Conservation (phyloP, 257 asterid species). For the Fraxinus cuspidata region DNA sequence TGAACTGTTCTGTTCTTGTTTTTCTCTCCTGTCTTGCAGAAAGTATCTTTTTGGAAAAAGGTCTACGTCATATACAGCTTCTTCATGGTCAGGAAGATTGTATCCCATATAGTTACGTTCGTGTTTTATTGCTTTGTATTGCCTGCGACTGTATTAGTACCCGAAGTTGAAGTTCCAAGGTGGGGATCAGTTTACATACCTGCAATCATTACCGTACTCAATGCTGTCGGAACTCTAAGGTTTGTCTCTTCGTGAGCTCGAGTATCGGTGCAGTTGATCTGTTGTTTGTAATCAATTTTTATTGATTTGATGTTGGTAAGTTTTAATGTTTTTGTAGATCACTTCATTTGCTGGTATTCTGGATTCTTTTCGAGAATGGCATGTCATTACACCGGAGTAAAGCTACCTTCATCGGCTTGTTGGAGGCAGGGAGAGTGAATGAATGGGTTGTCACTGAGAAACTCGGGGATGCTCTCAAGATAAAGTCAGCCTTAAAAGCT, state of each 20-base stretch:
- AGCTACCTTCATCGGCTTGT: constrained; percentile 58
- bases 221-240: constrained; percentile 73
- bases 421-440: constrained; percentile 56
- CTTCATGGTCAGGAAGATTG: constrained; percentile 71
- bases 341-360: constrained; percentile 56
- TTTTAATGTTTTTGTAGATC: constrained; percentile 42
- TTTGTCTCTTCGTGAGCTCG: constrained; percentile 14
- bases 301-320: neutral
- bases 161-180: constrained; percentile 66
- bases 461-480: constrained; percentile 57
- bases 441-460: constrained; percentile 91
- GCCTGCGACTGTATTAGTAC: constrained; percentile 62
- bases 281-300: neutral
- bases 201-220: constrained; percentile 54
- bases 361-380: constrained; percentile 81
- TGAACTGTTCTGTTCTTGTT: neutral
- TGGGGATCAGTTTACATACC: constrained; percentile 67
- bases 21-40: constrained; percentile 39
- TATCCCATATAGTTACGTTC: constrained; percentile 67
- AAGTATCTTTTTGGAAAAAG: constrained; percentile 61
- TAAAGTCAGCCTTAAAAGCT: constrained; percentile 35
- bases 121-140: constrained; percentile 65
- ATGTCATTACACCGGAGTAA: constrained; percentile 77
- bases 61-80: constrained; percentile 69
- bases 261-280: neutral